A percentile compares a stretch with the other conserved stretches of the same genome.
Evolutionary conservation across 2,329 filamentous ascomycete species (phyloP).

Genomic region (Pseudocercospora vitis): DNA sequence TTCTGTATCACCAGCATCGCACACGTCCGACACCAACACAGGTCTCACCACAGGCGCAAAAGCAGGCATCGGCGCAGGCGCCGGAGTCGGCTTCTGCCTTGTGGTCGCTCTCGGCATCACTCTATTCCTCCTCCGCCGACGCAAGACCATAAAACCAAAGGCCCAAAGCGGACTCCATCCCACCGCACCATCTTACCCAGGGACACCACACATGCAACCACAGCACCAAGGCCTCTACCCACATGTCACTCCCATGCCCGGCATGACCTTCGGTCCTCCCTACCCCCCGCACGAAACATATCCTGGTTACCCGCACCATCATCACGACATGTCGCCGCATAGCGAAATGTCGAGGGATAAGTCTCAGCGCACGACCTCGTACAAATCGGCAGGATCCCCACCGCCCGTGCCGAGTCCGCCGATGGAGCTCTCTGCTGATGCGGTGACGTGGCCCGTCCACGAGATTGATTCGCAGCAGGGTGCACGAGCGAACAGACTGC

Average conservation of each 20-base stretch:
- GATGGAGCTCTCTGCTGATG: slow-evolving; percentile 4
- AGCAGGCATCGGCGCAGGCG: slow-evolving; percentile 30
- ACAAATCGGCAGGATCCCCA: neutral
- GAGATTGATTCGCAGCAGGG: neutral
- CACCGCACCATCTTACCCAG: slow-evolving; percentile 2
- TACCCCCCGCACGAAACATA: neutral
- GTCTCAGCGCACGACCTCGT: neutral
- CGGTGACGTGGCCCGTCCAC: neutral
- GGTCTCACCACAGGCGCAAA: slow-evolving; percentile 28
- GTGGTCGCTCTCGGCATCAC: slow-evolving; percentile 20
- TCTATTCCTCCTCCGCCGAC: slow-evolving; percentile 20
- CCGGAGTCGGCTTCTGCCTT: slow-evolving; percentile 25
- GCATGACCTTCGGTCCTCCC: no score
- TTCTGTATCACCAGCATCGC: neutral
- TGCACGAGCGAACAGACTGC: no score
- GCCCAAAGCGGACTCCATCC: slow-evolving; percentile 6
- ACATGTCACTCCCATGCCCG: neutral
- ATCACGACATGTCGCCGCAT: neutral
- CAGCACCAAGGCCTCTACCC: slow-evolving; percentile 18
- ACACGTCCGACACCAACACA: neutral
- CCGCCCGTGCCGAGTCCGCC: neutral
- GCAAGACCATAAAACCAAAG: slow-evolving; percentile 9
- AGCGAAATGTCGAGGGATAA: slow-evolving; percentile 5
- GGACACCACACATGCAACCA: slow-evolving; percentile 15
- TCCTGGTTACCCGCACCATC: neutral